These are phyloP conservation scores for Amanita pallidorosea DNA, from an alignment of 768 basidiomycete genomes.

Conservation along the genomic window DNA sequence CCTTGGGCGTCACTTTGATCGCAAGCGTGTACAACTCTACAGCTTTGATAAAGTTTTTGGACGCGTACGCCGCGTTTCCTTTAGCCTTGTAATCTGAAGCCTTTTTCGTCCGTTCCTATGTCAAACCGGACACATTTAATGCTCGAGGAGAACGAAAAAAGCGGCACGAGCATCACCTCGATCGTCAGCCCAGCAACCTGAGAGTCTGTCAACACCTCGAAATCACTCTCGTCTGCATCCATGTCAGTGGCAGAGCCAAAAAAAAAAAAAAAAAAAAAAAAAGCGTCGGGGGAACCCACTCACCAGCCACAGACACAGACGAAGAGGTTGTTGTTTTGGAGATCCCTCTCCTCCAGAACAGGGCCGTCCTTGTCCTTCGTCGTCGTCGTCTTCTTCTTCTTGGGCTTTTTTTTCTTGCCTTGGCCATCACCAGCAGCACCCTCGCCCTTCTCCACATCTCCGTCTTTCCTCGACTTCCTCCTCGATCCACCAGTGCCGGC, in stretches of 20 bases:
- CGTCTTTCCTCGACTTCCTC: constrained; percentile 18
- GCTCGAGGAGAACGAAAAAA: background rate
- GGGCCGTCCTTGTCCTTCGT: constrained; percentile 49
- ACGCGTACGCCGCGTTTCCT: constrained; percentile 64
- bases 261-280: too few relatives aligned
- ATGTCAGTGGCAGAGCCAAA: constrained; percentile 4
- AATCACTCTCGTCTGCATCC: constrained; percentile 16
- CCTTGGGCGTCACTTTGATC: constrained; percentile 62
- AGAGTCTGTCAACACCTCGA: constrained; percentile 36
- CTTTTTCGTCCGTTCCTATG: constrained; percentile 37
- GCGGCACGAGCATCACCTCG: constrained; percentile 33
- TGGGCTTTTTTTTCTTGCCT: constrained; percentile 33
- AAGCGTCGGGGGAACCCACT: too few relatives aligned
- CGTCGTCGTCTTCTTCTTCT: constrained; percentile 39
- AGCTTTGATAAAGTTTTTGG: constrained; percentile 47
- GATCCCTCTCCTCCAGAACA: constrained; percentile 48
- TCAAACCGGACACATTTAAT: background rate
- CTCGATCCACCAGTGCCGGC: constrained; percentile 33
- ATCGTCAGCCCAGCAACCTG: constrained; percentile 46
- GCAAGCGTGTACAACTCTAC: constrained; percentile 63
- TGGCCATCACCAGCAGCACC: constrained; percentile 16
- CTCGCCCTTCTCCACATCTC: constrained; percentile 34
- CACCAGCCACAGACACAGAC: constrained; percentile 20
- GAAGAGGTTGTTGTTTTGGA: constrained; percentile 23
- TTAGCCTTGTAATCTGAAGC: constrained; percentile 59